Percentiles rank a stretch among this genome's conserved stretches.
phyloP scores from a whole-genome alignment of 441 rosid genomes.

The Pelargonium fulgidum region DNA sequence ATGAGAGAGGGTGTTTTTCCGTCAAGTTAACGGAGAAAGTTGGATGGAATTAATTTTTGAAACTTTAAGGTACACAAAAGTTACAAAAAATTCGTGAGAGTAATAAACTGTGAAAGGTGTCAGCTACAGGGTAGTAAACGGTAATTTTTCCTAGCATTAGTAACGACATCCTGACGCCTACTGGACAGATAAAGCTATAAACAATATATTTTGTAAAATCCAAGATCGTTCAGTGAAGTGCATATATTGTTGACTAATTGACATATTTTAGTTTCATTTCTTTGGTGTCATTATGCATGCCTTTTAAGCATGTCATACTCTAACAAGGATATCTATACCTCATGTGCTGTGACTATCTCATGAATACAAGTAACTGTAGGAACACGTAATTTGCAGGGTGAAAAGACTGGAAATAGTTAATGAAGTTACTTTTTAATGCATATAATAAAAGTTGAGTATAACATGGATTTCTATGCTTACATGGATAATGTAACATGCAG shows the following conservation, averaged over 20 bases:
- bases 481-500: background rate
- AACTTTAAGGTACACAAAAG: no score
- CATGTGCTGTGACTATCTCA: background rate
- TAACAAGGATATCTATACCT: background rate
- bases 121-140: no score
- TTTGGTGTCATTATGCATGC: background rate
- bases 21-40: no score
- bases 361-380: conserved; percentile 2
- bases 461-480: background rate
- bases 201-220: background rate
- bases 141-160: no score
- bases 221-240: conserved; percentile 1
- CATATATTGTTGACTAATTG: conserved; percentile 5
- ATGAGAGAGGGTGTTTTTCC: no score
- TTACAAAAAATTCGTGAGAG: no score
- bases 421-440: background rate
- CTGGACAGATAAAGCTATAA: background rate
- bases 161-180: background rate
- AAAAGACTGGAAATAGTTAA: background rate
- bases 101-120: no score
- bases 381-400: no score
- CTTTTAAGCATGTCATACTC: conserved; percentile 4
- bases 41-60: no score
- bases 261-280: background rate
- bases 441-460: background rate